Base-by-base conservation (phyloP, 148 eudicot genomes). In the Rheum nobile region DNA sequence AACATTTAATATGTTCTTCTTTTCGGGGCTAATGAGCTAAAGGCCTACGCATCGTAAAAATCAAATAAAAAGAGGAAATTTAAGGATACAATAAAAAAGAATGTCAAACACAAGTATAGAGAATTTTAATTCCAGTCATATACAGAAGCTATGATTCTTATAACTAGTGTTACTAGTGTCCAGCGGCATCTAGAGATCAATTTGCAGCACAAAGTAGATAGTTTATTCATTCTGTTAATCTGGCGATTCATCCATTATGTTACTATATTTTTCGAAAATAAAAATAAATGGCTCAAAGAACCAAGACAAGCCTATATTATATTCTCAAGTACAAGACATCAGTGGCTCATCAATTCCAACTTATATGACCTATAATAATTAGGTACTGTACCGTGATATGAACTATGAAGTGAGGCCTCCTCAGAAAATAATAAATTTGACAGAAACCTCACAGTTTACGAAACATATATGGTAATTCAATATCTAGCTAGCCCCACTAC, bases 281-380 rank as follows among this genome's bases (percentile, higher is more conserved):
- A 5, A 5, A 50, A 6, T 6, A 50, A 57, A 10, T 28, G 67
- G 34, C 67, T 26, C 54, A 48, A 2, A 17, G n/a, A 16, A 48
- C 4, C 54, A 48, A 48, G 54, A 21, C 54, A 48, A 16, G 0
- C 21, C 7, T 17, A 48, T 16, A 48, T 14, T 8, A 10, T 52
- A 6, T n/a, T 57, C 59, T 52, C 6, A 47, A 16, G 52, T 47
- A 47, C 3, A 14, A 17, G 52, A 47, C n/a, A 14, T 14, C 57
- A 57, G 29, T 57, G 65, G 65, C 65, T 24, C 31, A 24, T 26
- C 31, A 57, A 57, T 24, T 22, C 32, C 16, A 57, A 32, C 69
- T 63, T 32, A 6, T 29, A 63, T 63, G n/a, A 63, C 38, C 67
- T n/a, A n/a, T 63, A 63, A 63, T 31, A 63, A 63, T 57, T 57